Conservation (phyloP, 441 rosid species). For the Melianthus villosus region DNA sequence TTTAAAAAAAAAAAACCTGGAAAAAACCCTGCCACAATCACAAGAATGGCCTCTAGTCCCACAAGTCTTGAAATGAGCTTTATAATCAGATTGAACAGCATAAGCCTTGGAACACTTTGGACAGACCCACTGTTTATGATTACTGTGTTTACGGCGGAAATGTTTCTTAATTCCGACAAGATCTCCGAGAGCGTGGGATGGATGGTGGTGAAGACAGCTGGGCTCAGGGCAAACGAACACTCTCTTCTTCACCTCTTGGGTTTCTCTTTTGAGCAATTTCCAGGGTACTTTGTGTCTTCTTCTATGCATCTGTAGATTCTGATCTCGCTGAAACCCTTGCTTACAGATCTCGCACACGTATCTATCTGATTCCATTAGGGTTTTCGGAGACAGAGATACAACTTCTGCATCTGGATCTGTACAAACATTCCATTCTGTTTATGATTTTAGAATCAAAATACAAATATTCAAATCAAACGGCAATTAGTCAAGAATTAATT, state of each 20-base stretch:
- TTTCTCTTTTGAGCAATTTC: slow-evolving; percentile 78
- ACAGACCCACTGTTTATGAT: slow-evolving; percentile 84
- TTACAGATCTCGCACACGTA: slow-evolving; percentile 90
- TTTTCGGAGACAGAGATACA: slow-evolving; percentile 69
- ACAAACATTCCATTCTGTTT: not conserved
- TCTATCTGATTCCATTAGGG: slow-evolving; percentile 65
- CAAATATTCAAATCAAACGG: not conserved
- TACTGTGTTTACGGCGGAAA: slow-evolving; percentile 74
- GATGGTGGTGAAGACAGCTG: slow-evolving; percentile 77
- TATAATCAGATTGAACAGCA: slow-evolving; percentile 92
- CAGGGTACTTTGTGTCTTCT: slow-evolving; percentile 89
- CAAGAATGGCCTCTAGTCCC: slow-evolving; percentile 92
- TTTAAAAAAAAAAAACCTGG: slow-evolving; percentile 31
- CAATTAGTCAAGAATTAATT: slow-evolving; percentile 2
- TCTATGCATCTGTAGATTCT: slow-evolving; percentile 85
- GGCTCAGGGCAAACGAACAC: slow-evolving; percentile 88
- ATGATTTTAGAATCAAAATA: too few relatives aligned
- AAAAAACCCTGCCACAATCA: slow-evolving; percentile 92
- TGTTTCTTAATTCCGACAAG: slow-evolving; percentile 90
- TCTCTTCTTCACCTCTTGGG: slow-evolving; percentile 52
- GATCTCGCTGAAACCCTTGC: slow-evolving; percentile 90
- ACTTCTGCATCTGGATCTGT: slow-evolving; percentile 93
- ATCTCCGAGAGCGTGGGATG: slow-evolving; percentile 85
- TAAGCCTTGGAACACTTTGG: slow-evolving; percentile 76
- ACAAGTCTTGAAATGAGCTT: slow-evolving; percentile 92